Evolutionary conservation across 257 asterid genomes (phyloP).

Genomic region (Salvia splendens): DNA sequence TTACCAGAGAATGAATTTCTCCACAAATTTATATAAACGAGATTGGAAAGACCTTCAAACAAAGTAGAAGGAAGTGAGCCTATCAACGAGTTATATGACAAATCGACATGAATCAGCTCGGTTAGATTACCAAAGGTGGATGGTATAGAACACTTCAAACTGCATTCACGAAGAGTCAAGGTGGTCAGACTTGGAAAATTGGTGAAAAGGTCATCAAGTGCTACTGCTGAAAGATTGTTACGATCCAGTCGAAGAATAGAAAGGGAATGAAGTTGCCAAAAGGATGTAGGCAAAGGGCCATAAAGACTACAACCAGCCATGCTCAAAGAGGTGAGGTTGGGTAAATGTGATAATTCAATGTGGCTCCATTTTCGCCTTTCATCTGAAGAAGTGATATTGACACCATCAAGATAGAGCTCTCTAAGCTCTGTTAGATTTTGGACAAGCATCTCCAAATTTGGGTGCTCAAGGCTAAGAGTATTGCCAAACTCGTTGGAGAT

Average conservation of each 20-base stretch:
- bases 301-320: not conserved
- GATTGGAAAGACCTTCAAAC: too few species aligned
- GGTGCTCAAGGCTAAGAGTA: too few species aligned
- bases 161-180: too few species aligned
- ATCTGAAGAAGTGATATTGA: not conserved
- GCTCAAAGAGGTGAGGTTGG: not conserved
- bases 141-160: too few species aligned
- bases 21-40: too few species aligned
- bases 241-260: not conserved
- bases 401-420: not conserved
- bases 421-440: not conserved
- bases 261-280: not conserved
- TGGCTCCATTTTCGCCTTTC: not conserved
- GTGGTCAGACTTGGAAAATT: not conserved
- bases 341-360: not conserved
- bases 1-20: constrained; percentile 17
- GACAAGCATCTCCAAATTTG: not conserved
- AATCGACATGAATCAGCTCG: too few species aligned
- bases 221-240: not conserved
- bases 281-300: not conserved
- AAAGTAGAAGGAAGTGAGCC: too few species aligned
- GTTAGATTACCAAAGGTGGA: too few species aligned
- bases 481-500: not conserved
- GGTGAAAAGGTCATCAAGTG: not conserved
- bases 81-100: too few species aligned